A percentile compares a stretch with the other conserved stretches of the same genome.
Evolutionary conservation across 2,329 filamentous ascomycete species (phyloP).

Genomic region (Aureobasidium sp.): DNA sequence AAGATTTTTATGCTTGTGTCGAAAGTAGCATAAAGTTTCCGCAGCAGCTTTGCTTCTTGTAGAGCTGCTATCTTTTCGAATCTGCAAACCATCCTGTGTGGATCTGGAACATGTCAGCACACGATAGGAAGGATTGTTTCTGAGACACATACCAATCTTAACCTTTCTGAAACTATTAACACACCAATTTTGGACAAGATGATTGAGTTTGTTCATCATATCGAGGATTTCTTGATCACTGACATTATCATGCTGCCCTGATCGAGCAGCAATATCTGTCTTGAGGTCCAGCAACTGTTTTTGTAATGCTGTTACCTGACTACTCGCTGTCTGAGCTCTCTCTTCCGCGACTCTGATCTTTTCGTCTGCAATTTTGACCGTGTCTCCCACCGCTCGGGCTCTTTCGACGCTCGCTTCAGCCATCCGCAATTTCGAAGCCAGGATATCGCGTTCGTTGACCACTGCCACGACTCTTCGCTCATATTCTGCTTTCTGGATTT

Average conservation of each 20-base stretch:
- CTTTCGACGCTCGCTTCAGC: background rate
- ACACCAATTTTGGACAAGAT: slow-evolving; percentile 66
- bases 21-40: slow-evolving; percentile 43
- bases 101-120: slow-evolving; percentile 3
- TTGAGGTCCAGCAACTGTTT: slow-evolving; percentile 57
- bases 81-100: slow-evolving; percentile 9
- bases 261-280: slow-evolving; percentile 55
- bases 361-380: background rate
- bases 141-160: slow-evolving; percentile 36
- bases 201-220: slow-evolving; percentile 49
- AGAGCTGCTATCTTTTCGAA: slow-evolving; percentile 12
- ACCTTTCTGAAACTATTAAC: slow-evolving; percentile 59
- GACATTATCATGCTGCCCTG: slow-evolving; percentile 56
- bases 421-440: background rate
- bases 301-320: slow-evolving; percentile 48
- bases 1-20: slow-evolving; percentile 49
- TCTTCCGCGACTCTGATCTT: background rate
- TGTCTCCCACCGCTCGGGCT: background rate
- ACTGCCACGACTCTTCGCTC: background rate
- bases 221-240: slow-evolving; percentile 61
- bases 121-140: too few species aligned
- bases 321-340: background rate
- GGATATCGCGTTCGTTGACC: background rate
- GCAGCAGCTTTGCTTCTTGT: slow-evolving; percentile 6
- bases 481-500: background rate